Base-by-base conservation (phyloP, 2,329 filamentous ascomycete genomes). In the Diaporthe amygdali region DNA sequence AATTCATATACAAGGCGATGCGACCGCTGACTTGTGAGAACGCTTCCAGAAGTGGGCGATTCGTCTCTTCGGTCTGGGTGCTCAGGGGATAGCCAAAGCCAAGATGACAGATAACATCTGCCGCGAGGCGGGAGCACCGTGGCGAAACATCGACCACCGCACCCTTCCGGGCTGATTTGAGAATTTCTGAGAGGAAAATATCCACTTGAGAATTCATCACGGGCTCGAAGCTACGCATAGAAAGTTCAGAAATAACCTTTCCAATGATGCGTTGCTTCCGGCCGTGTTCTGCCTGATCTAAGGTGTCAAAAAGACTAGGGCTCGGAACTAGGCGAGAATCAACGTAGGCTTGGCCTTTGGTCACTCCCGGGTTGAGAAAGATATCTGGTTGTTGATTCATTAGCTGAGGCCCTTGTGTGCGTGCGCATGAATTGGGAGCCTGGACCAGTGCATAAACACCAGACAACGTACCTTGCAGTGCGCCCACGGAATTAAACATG, bases 201-300 rank as follows among this genome's bases (percentile, higher is more conserved):
- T 69, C 32, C 14, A 72, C 47, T 10, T 69, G 54, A 3, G 41
- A 27, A 27, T 5, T 54, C 55, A 69, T 69, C 15, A 20, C 25
- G n/a, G 67, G 55, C 32, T 63, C 67, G n/a, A 69, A 69, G 2
- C n/a, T 7, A 4, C 34, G 54, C 54, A 69, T 69, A 10, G 67
- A 63, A 27, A 32, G 55, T 25, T 69, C 67, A 9, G 67, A 69
- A 3, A 51, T 34, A 9, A 61, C 67, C 22, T 27, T 69, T 9
- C 67, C 32, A 3, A 69, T 59, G 32, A 69, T 41, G 20, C 67
- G 41, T 20, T 49, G 67, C 30, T 68, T 69, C 41, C 67, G 67
- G 41, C 39, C 37, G 12, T 68, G 66, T 6, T 68, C 66, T 10
- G n/a, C 25, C 39, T 68, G 66, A n/a, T 68, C 66, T 14, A 68